Evolutionary conservation across 805 yeast species (phyloP).

Genomic region (Ogataea pignaliae): DNA sequence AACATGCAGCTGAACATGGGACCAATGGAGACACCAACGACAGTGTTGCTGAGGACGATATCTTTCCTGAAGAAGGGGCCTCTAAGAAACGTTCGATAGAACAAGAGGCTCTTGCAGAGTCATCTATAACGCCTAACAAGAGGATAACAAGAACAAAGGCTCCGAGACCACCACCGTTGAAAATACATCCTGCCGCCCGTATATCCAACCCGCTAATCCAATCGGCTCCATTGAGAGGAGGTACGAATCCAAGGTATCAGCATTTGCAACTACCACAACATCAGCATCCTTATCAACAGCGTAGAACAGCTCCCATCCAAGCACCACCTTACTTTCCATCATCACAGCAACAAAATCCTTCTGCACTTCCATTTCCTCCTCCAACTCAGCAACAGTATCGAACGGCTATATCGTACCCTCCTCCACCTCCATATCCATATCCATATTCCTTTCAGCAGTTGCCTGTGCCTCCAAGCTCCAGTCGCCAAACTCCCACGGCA

Average conservation of each 20-base stretch:
- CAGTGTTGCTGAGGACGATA: background rate
- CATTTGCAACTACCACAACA: no score
- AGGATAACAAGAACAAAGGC: slow-evolving; percentile 18
- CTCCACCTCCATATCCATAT: background rate
- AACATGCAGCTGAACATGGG: background rate
- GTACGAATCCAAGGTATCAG: background rate
- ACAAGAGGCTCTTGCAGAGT: background rate
- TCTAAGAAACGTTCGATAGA: no score
- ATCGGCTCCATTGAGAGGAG: slow-evolving; percentile 13
- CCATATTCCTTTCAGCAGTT: background rate
- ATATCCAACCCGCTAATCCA: slow-evolving; percentile 5
- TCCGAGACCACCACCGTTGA: slow-evolving; percentile 18
- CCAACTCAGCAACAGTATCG: background rate
- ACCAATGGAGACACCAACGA: background rate
- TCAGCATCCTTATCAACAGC: background rate
- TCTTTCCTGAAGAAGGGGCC: background rate
- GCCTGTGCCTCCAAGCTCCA: background rate
- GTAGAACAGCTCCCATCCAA: no score
- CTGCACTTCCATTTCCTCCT: background rate
- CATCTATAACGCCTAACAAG: background rate
- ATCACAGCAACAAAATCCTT: background rate
- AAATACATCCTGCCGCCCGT: slow-evolving; percentile 5
- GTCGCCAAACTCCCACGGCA: background rate
- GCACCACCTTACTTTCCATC: background rate
- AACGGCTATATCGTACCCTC: background rate